These are phyloP conservation scores for Psidium friedrichsthalianum DNA, from an alignment of 345 rosid genomes.

Conservation along the genomic window DNA sequence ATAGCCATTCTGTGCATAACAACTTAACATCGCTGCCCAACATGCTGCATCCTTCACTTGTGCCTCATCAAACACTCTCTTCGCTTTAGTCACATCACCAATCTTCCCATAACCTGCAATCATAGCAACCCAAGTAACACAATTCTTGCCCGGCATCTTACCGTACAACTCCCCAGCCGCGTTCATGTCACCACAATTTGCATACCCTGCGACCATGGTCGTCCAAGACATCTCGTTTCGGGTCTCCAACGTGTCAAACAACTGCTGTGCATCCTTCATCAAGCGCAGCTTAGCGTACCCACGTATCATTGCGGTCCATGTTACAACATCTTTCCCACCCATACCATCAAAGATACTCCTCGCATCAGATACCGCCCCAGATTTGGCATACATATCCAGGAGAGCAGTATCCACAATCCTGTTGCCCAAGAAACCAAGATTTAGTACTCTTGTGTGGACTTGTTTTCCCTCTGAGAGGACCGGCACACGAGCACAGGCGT, in stretches of 20 bases:
- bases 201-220: conserved; percentile 46
- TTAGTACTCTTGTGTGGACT: conserved; percentile 36
- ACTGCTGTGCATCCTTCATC: conserved; percentile 18
- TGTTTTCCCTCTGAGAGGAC: conserved; percentile 25
- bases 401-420: conserved; percentile 35
- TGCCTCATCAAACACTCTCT: conserved; percentile 27
- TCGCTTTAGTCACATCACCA: conserved; percentile 26
- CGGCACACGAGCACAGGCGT: conserved; percentile 48
- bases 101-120: conserved; percentile 40
- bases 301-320: conserved; percentile 57
- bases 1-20: conserved; percentile 39
- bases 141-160: conserved; percentile 20
- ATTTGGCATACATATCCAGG: conserved; percentile 36
- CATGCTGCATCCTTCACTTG: conserved; percentile 23
- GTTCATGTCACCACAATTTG: conserved; percentile 27
- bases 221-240: conserved; percentile 34
- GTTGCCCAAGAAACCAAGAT: conserved; percentile 30
- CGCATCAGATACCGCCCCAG: conserved; percentile 30
- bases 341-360: conserved; percentile 35
- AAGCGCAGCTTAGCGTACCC: conserved; percentile 41
- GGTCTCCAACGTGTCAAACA: conserved; percentile 24
- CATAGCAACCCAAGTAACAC: conserved; percentile 38
- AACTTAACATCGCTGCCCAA: conserved; percentile 46
- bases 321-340: conserved; percentile 37
- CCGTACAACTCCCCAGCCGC: conserved; percentile 24